Evolutionary conservation across 805 yeast species (phyloP), one percentile per base, ranked within the genome.

Genomic region (Wickerhamomyces bisporus): DNA sequence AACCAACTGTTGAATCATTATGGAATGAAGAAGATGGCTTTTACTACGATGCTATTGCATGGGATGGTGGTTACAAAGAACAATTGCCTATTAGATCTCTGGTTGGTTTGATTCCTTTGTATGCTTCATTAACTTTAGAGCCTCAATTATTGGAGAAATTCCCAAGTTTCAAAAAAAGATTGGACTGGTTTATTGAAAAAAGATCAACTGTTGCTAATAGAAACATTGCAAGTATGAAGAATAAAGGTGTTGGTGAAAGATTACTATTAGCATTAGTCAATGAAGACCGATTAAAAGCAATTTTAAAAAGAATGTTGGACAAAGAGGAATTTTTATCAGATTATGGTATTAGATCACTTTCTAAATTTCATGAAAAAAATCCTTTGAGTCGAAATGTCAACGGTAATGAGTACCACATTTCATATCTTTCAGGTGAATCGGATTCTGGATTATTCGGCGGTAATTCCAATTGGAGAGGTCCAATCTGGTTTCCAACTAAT

Each of bases 381-480:
- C 96, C 96, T 6, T 87, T 80, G 54, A 73, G 76, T 38, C 85
- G 87, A 91, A 73, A 79, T 47, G 95, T 88, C 31, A 71, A 85
- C 58, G 94, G 94, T 14, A 71, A 77, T 48, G 66, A 71, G 28
- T 88, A 80, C 61, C 65, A 69, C 32, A 89, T 86, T 24, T 73
- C 74, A 42, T 86, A 87, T 60, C 72, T 86, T 38, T 82, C 95
- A 5, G 96, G 95, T 23, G 95, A 86, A 55, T 83, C 94, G 21
- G 91, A 86, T 56, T 81, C 94, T 6, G 95, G 95, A 5, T 75
- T 89, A 76, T 88, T 88, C 71, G 97, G 97, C 35, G 97, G 97
- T 42, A 88, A 88, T 60, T 87, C 96, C 17, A 88, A 88, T 62
- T 88, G 97, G 97, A 74, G 97, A 60, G 97, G 97, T 3, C 96